Evolutionary conservation across 1,284 basidiomycete genomes (phyloP).

Genomic region (Cystobasidium pallidum): DNA sequence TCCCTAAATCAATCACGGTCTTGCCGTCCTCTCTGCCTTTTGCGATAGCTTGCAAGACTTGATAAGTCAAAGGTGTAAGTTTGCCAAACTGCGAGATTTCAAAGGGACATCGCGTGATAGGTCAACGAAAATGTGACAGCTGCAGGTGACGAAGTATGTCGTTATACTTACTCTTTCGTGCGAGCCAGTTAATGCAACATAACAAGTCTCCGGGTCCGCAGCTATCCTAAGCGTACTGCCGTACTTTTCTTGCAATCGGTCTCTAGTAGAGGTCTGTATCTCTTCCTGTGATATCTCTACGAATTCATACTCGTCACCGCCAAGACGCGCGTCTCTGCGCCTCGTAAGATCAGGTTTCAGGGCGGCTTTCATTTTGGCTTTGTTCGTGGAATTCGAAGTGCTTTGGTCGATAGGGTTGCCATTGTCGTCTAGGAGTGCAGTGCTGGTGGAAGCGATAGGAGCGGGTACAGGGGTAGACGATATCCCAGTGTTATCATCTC

Average conservation of each 20-base stretch:
- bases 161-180: constrained; percentile 68
- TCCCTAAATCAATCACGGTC: constrained; percentile 75
- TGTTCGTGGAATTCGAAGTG: constrained; percentile 29
- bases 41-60: constrained; percentile 80
- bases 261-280: constrained; percentile 55
- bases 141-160: background rate
- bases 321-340: constrained; percentile 37
- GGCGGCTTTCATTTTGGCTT: constrained; percentile 28
- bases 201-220: constrained; percentile 71
- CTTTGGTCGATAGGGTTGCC: constrained; percentile 16
- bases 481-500: background rate
- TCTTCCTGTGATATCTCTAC: constrained; percentile 30
- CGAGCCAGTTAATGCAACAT: constrained; percentile 77
- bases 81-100: constrained; percentile 65
- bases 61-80: constrained; percentile 79
- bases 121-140: background rate
- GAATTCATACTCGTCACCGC: constrained; percentile 19
- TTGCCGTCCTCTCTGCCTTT: constrained; percentile 75
- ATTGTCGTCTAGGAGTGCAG: constrained; percentile 58
- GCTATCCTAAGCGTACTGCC: constrained; percentile 69
- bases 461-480: constrained; percentile 56
- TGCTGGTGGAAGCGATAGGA: constrained; percentile 70
- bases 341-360: background rate
- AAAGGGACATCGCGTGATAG: background rate
- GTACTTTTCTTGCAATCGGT: constrained; percentile 58